phyloP scores from a whole-genome alignment of 805 yeast genomes.

The Dipodascopsis tothii region DNA sequence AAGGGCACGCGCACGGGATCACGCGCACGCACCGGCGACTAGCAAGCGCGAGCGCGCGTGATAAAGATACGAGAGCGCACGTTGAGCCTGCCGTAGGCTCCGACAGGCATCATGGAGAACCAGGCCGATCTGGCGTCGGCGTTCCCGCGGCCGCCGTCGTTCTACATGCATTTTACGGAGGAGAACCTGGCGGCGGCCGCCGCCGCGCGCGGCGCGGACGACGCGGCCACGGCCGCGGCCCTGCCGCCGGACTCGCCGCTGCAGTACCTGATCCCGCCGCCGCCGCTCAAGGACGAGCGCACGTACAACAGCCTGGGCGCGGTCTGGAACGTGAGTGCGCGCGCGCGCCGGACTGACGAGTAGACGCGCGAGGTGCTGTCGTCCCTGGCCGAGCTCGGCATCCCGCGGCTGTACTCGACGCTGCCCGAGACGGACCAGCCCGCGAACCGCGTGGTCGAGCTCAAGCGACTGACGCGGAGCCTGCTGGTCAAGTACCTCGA shows the following conservation, averaged over 20 bases:
- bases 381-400: constrained; percentile 66
- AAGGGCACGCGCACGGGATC: no score
- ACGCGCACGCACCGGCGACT: no score
- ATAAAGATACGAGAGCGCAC: no score
- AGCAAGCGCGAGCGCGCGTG: no score
- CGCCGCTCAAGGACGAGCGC: constrained; percentile 29
- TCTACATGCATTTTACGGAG: constrained; percentile 55
- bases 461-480: constrained; percentile 73
- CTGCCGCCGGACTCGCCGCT: constrained; percentile 19
- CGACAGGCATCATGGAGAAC: background rate
- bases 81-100: no score
- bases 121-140: constrained; percentile 48
- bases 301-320: constrained; percentile 84
- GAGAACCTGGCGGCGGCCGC: constrained; percentile 50
- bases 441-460: constrained; percentile 57
- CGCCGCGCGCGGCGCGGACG: constrained; percentile 24
- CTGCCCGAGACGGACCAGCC: constrained; percentile 39
- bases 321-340: constrained; percentile 54
- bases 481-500: constrained; percentile 73
- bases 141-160: constrained; percentile 92
- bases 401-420: constrained; percentile 55
- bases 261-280: constrained; percentile 29
- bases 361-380: constrained; percentile 60
- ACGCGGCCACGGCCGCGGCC: constrained; percentile 1
- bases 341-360: background rate